Percentiles rank a stretch among this genome's conserved stretches.
Evolutionary conservation across 2,329 filamentous ascomycete species (phyloP).

Genomic region (Talaromyces sp.): DNA sequence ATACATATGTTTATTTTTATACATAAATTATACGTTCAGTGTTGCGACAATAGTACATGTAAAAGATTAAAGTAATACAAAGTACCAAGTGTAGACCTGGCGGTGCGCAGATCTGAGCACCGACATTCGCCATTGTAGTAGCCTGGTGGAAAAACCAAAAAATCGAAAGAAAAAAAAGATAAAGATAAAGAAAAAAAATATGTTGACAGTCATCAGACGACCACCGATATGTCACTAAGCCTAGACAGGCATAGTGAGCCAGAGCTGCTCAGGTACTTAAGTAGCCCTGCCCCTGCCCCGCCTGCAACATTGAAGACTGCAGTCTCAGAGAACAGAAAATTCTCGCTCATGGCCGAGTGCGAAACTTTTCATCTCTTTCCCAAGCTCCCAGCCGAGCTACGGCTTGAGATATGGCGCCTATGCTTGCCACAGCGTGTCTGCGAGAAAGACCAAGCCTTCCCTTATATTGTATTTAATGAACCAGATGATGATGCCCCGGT

Average conservation of each 20-base stretch:
- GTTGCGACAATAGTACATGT: no score
- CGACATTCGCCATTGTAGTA: no score
- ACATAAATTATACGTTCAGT: no score
- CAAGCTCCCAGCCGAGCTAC: constrained; percentile 1
- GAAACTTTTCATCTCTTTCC: constrained; percentile 1
- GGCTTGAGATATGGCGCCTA: constrained; percentile 3
- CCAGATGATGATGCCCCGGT: not conserved
- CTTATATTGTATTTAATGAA: not conserved
- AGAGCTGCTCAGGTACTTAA: not conserved
- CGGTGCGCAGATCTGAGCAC: no score
- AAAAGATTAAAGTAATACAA: no score
- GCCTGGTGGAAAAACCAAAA: no score
- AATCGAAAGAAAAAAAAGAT: no score
- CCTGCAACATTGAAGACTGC: not conserved
- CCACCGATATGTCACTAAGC: no score
- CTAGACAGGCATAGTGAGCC: no score
- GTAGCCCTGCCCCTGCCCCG: not conserved
- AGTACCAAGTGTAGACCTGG: no score
- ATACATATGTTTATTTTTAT: not conserved
- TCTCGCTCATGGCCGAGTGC: not conserved
- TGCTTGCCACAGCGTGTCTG: constrained; percentile 1
- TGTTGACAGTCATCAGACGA: no score
- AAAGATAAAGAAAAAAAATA: no score
- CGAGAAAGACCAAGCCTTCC: not conserved
- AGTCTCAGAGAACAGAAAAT: not conserved